Evolutionary conservation across 768 basidiomycete genomes (phyloP).

Genomic region (Calocera cornea): DNA sequence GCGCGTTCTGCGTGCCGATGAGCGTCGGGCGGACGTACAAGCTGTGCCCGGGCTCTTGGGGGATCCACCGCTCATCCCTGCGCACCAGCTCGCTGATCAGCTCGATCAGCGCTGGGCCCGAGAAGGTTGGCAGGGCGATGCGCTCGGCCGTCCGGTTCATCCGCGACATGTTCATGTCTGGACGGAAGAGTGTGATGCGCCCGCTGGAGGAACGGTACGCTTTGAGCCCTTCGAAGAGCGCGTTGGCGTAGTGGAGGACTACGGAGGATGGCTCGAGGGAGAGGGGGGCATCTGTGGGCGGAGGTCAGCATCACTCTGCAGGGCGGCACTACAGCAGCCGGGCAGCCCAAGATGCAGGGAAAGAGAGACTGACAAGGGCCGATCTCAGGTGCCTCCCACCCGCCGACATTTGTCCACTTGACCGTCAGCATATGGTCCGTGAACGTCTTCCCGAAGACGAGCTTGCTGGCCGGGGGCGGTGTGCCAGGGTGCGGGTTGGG

Average conservation of each 20-base stretch:
- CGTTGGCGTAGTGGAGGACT: conserved; percentile 87
- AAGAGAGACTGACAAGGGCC: conserved; percentile 50
- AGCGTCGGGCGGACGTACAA: conserved; percentile 80
- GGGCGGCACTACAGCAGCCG: too few species aligned
- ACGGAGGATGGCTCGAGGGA: conserved; percentile 62
- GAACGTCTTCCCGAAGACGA: conserved; percentile 59
- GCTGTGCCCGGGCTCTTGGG: conserved; percentile 73
- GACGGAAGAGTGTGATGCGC: conserved; percentile 72
- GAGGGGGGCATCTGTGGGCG: conserved; percentile 56
- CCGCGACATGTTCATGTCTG: conserved; percentile 94
- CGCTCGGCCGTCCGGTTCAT: conserved; percentile 78
- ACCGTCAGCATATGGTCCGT: conserved; percentile 77
- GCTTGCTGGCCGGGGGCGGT: conserved; percentile 47
- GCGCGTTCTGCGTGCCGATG: conserved; percentile 40
- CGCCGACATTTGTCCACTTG: conserved; percentile 55
- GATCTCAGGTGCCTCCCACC: conserved; percentile 77
- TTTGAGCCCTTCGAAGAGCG: conserved; percentile 88
- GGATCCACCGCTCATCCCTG: conserved; percentile 83
- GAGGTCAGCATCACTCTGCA: too few species aligned
- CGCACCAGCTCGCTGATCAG: conserved; percentile 78
- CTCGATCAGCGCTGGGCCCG: conserved; percentile 57
- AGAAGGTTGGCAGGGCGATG: conserved; percentile 49
- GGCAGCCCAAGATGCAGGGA: neutral
- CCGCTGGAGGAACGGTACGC: conserved; percentile 68
- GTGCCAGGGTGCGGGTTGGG: conserved; percentile 41